Evolutionary conservation across 768 basidiomycete species (phyloP), one percentile per base, ranked within the genome.

Genomic region (Calocera cornea): DNA sequence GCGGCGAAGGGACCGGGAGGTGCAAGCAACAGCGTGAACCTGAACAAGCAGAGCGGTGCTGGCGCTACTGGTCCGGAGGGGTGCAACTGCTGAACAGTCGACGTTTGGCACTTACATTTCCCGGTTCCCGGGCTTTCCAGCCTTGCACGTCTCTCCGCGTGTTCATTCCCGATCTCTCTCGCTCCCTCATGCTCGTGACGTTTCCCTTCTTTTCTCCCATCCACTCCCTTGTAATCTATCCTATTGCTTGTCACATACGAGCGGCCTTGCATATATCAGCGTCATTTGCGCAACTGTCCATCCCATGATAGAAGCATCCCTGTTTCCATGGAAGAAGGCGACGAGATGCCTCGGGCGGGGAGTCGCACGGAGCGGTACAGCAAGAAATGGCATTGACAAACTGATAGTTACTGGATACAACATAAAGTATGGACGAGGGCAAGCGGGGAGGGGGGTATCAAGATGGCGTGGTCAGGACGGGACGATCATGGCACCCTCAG

Each of bases 21-120:
- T 27, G 66, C 86, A 72, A 76, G 66, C n/a, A 44, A 84, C 68
- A 88, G 88, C 44, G 87, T 93, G n/a, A 88, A 93, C 76, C 84
- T 93, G 69, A 90, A 88, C 79, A 89, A 82, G 74, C 87, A 87
- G 74, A 70, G 82, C 24, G 71, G 76, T 64, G 73, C 80, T 68
- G 74, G 54, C 24, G 11, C 80, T 17, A 80, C 80, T 69, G 82
- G 80, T 47, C 82, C 84, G 73, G 80, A 80, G 70, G 78, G 79
- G 66, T 93, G 90, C 80, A 92, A 90, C 74, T 93, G 90, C 77
- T 93, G 79, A 60, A 60, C 54, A 60, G 27, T 60, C 44, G 5
- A 47, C 44, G 7, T 47, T 19, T 24, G 16, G 44, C 19, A 10
- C 27, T 33, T 60, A 11, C 31, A 12, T 60, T 60, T 60, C 27